Base-by-base conservation (phyloP, 345 rosid species). In the Diplotaxis tenuifolia region DNA sequence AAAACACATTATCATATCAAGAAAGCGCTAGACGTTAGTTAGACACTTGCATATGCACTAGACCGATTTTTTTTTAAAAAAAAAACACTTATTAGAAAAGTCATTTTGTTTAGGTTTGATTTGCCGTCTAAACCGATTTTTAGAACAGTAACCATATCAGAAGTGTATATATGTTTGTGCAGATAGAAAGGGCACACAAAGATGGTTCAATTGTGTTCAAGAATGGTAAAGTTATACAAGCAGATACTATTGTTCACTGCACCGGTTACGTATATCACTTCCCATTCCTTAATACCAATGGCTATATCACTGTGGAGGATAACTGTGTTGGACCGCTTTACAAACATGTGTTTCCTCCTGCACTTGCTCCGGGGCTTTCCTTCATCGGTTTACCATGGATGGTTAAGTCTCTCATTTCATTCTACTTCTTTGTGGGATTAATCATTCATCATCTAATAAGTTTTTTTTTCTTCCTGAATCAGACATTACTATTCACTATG, bases 201-300 rank as follows among this genome's bases (percentile, higher is more conserved):
- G 95, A 91, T 81, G 96, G 98, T 3, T 73, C 82, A 25, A 68
- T 88, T 75, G 74, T 82, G 36, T 89, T 94, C 68, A 69, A 70
- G 23, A 88, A 86, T 22, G 92, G 96, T 74, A 79, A 74, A 49
- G 73, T 64, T 42, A 71, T 85, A 15, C 50, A 23, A 12, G 96
- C 95, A 0, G 85, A 89, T 78, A 72, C 81, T 52, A 87, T 91
- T 61, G 73, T 94, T 47, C 98, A 91, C 59, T 88, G 96, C 85
- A 91, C 93, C 0, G 97, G 95, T 92, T 94, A 91, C 88, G 85
- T 86, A 73, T 91, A 91, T 57, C 83, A 85, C 76, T 88, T 86
- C 77, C 96, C 98, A 4, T 93, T 93, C 76, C 93, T 93, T 8
- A 85, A 89, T 52, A 89, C 89, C 61, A 77, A 84, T 47, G 96